Evolutionary conservation across 306 rosid genomes (phyloP).

Genomic region (Cicer bijugum): DNA sequence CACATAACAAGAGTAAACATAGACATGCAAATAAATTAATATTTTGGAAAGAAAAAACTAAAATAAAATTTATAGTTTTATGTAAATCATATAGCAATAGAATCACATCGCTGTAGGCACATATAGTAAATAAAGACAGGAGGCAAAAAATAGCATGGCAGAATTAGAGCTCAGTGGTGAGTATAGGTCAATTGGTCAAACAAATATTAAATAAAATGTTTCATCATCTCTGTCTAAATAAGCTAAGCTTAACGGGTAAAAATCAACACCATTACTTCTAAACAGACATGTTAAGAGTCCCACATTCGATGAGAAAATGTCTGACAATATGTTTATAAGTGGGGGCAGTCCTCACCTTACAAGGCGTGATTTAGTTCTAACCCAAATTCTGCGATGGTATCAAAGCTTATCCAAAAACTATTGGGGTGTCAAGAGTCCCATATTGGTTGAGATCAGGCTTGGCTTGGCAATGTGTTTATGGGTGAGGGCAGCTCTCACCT

Average conservation of each 20-base stretch:
- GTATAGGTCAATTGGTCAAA: constrained; percentile 20
- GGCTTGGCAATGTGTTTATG: too few species aligned
- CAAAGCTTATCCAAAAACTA: too few species aligned
- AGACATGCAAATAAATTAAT: constrained; percentile 20
- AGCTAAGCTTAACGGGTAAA: constrained; percentile 13
- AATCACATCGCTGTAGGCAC: constrained; percentile 8
- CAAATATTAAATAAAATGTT: constrained; percentile 7
- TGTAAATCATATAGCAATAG: constrained; percentile 15
- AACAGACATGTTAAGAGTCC: neutral
- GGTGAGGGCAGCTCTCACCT: too few species aligned
- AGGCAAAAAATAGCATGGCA: constrained; percentile 19
- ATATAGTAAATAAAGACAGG: neutral
- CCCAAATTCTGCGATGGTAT: too few species aligned
- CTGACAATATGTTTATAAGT: too few species aligned
- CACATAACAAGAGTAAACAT: constrained; percentile 22
- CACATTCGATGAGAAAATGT: too few species aligned
- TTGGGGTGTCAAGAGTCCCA: too few species aligned
- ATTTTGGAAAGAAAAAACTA: constrained; percentile 13
- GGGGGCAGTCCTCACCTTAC: too few species aligned
- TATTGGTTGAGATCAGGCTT: too few species aligned
- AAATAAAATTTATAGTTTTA: constrained; percentile 18
- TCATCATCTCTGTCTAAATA: constrained; percentile 25
- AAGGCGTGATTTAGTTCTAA: too few species aligned
- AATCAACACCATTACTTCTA: neutral
- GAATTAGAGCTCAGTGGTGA: constrained; percentile 1